Percentiles rank a stretch among this genome's conserved stretches.
Evolutionary conservation across 2,329 filamentous ascomycete species (phyloP).

Genomic region (Ophiostoma fasciatum): DNA sequence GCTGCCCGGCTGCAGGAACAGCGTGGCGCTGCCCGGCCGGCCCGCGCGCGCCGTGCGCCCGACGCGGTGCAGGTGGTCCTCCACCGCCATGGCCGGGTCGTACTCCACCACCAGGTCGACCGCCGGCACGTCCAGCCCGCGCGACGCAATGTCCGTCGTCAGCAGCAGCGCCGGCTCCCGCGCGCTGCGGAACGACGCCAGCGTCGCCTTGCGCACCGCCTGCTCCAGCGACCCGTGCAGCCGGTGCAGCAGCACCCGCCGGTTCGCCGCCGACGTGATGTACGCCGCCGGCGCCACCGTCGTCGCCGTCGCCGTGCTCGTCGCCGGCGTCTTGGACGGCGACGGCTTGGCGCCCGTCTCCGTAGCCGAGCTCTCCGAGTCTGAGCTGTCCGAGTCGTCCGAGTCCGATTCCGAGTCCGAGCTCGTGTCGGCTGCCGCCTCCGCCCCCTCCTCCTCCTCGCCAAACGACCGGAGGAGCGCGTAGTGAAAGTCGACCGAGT

Average conservation of each 20-base stretch:
- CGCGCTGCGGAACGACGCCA: conserved; percentile 63
- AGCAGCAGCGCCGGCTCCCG: conserved; percentile 68
- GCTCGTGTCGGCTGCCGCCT: not conserved
- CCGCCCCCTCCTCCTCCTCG: conserved; percentile 3
- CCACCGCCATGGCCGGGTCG: conserved; percentile 83
- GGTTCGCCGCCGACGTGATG: conserved; percentile 61
- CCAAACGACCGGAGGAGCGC: conserved; percentile 49
- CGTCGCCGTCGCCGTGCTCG: conserved; percentile 24
- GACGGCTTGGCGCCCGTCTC: conserved; percentile 4
- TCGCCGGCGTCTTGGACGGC: conserved; percentile 14
- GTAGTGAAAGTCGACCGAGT: conserved; percentile 94
- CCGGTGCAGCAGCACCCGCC: conserved; percentile 59
- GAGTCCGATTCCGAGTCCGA: conserved; percentile 13
- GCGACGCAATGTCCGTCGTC: conserved; percentile 89
- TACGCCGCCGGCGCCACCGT: conserved; percentile 57
- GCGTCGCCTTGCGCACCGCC: conserved; percentile 70
- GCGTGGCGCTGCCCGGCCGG: conserved; percentile 67
- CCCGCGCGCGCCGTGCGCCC: conserved; percentile 91
- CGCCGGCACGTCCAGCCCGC: conserved; percentile 87
- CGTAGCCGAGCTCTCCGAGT: conserved; percentile 13
- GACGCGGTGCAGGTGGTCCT: conserved; percentile 88
- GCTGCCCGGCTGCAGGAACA: conserved; percentile 80
- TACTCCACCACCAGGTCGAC: conserved; percentile 94
- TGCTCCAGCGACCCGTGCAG: conserved; percentile 90
- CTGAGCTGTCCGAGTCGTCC: conserved; percentile 6